Conservation (phyloP, 352 stramenopile genomes). For the Globisporangium spiculum region DNA sequence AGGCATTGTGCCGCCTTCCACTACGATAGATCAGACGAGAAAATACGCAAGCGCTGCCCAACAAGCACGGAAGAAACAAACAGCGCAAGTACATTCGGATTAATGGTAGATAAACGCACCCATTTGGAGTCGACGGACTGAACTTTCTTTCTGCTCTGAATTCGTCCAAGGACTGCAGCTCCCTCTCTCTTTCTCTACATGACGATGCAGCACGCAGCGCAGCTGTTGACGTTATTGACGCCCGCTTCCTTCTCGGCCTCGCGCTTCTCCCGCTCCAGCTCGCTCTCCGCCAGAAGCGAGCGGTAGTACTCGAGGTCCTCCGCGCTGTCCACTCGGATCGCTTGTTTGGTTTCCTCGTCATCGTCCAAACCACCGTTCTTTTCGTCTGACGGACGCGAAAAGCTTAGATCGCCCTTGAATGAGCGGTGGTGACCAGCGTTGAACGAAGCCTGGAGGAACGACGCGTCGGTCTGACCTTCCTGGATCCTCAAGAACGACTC, state of each 20-base stretch:
- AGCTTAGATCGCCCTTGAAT: constrained; percentile 61
- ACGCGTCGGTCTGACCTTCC: constrained; percentile 24
- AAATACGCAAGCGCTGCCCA: not conserved
- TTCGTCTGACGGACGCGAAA: constrained; percentile 9
- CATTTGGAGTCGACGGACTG: not conserved
- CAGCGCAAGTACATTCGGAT: not conserved
- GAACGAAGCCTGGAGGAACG: constrained; percentile 23
- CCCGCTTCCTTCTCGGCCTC: constrained; percentile 18
- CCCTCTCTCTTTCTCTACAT: constrained; percentile 21
- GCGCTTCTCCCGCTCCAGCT: constrained; percentile 28
- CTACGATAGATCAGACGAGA: not conserved
- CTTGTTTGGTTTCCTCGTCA: constrained; percentile 5
- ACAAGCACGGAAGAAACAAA: not conserved
- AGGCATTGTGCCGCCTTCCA: not conserved
- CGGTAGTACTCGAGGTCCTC: constrained; percentile 54
- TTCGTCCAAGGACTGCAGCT: not conserved
- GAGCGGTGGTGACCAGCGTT: constrained; percentile 21
- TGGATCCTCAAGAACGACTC: constrained; percentile 57
- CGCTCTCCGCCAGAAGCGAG: constrained; percentile 37
- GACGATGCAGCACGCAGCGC: constrained; percentile 55
- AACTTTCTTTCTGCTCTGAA: not conserved
- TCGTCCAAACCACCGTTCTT: constrained; percentile 3
- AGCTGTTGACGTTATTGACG: constrained; percentile 27
- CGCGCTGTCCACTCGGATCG: constrained; percentile 21
- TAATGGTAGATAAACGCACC: not conserved